Evolutionary conservation across 768 basidiomycete species (phyloP), one percentile per base, ranked within the genome.

Genomic region (Candolleomyces aberdarensis): DNA sequence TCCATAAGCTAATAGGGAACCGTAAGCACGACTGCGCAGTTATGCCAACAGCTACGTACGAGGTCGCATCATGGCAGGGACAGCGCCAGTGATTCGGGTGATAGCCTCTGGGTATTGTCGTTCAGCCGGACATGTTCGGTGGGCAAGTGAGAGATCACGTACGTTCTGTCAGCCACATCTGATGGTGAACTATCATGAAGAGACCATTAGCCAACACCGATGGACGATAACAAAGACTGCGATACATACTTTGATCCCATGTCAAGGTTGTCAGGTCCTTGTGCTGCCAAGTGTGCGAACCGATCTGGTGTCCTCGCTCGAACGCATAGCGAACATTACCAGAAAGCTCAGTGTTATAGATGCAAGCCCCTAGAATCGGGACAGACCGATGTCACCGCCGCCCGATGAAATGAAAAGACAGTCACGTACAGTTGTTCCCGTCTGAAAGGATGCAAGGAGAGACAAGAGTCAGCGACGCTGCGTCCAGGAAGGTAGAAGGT

Each of bases 271-370:
- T 67, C 14, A 78, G 62, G 49, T 77, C 64, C 17, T 60, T 51
- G 59, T 80, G 78, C 32, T 48, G 58, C 78, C 78, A 80, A 22
- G 76, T 79, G 58, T 80, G 78, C 7, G 77, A 77, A 0, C 70
- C 77, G 54, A 79, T 64, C 62, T 75, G 72, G 61, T 80, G 78
- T 3, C 78, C 78, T 17, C 72, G 62, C n/a, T 67, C 63, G 62
- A 70, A 74, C 5, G 70, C 75, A 61, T 72, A 72, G 52, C 70
- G 72, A 60, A 74, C 66, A 13, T 68, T 62, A 46, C 70, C 61
- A 8, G 66, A 63, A 10, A 64, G 60, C 17, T 67, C 69, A 13
- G 51, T 59, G 56, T 65, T 59, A 63, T 77, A 77, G 26, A 77
- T 76, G 60, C 76, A 78, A 22, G 60, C 67, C 61, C 72, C 72